These are phyloP conservation scores for Trichophyton schoenleinii DNA, from an alignment of 2,329 filamentous ascomycete genomes.

Conservation along the genomic window DNA sequence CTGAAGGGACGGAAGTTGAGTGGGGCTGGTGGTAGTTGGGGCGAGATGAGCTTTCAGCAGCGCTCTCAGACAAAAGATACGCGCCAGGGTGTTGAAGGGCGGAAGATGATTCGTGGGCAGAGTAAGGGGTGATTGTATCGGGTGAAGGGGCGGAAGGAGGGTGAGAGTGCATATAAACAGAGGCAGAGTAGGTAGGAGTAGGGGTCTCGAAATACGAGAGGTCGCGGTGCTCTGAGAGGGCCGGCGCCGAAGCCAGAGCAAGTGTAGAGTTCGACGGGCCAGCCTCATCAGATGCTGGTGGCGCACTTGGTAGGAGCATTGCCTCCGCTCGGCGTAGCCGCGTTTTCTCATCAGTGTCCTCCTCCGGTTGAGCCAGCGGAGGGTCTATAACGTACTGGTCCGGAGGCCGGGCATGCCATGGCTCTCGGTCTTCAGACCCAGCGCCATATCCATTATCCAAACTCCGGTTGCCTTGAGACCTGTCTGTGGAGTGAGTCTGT, in stretches of 20 bases:
- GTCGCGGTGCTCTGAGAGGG: constrained; percentile 39
- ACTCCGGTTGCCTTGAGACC: neutral
- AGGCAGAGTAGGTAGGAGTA: constrained; percentile 28
- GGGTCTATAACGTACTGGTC: constrained; percentile 4
- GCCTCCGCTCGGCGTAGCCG: constrained; percentile 64
- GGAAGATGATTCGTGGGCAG: constrained; percentile 5
- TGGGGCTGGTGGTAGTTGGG: neutral
- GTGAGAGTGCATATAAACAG: constrained; percentile 17
- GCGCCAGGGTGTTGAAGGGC: constrained; percentile 6
- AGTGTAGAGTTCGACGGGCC: constrained; percentile 34
- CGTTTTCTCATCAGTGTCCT: constrained; percentile 66
- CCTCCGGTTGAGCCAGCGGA: constrained; percentile 43
- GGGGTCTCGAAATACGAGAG: constrained; percentile 23
- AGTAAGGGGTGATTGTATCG: constrained; percentile 18
- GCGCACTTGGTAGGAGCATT: constrained; percentile 67
- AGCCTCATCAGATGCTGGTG: constrained; percentile 39
- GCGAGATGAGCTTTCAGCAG: constrained; percentile 31
- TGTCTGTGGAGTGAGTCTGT: neutral
- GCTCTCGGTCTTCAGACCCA: neutral
- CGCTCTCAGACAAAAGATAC: neutral
- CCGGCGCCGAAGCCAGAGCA: constrained; percentile 35
- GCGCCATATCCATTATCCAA: constrained; percentile 1
- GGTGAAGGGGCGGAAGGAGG: constrained; percentile 17
- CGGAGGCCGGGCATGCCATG: constrained; percentile 4
- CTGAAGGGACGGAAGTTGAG: constrained; percentile 21